Evolutionary conservation across 345 rosid species (phyloP), one percentile per base, ranked within the genome.

Genomic region (Raphanus sativus): DNA sequence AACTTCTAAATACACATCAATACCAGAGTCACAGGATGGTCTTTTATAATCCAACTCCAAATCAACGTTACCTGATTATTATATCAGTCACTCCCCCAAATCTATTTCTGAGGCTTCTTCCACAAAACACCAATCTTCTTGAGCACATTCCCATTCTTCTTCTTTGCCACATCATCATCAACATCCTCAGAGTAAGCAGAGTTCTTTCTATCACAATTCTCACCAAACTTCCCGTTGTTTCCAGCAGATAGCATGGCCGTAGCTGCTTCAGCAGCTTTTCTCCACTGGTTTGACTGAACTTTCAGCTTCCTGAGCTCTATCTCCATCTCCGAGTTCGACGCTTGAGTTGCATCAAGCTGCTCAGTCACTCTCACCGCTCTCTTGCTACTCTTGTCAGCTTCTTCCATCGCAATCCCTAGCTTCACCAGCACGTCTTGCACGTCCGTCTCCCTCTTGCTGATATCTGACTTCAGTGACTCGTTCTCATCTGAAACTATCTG

Each of bases 181-280:
- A 81, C 82, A 67, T 95, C 98, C 55, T 92, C 97, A 0, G 85
- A 40, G 72, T 76, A 89, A 15, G 91, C 92, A 10, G 87, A 82
- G 67, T 71, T 75, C 2, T 77, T 77, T 30, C 86, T 71, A 30
- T 80, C 83, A 67, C 85, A 88, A 75, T 92, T 95, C 62, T 91
- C 99, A 30, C 79, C 83, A 67, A 85, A 88, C 76, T 92, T 95
- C 62, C 91, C 94, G 6, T 87, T 91, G 69, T 85, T 90, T 64
- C 90, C 98, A 4, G 87, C 80, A 15, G 98, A 89, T 80, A 96
- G 89, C 92, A 96, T 91, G 1, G 97, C 81, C 0, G 97, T 89
- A 9, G 99, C 99, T 13, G 97, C 96, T 80, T 96, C 99, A 0
- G 97, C 96, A 61, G 99, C 99, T 86, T 96, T 96, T 80, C 97